Percentiles rank a stretch among this genome's conserved stretches.
phyloP scores from a whole-genome alignment of 768 basidiomycete species.

The Mycena floridula region DNA sequence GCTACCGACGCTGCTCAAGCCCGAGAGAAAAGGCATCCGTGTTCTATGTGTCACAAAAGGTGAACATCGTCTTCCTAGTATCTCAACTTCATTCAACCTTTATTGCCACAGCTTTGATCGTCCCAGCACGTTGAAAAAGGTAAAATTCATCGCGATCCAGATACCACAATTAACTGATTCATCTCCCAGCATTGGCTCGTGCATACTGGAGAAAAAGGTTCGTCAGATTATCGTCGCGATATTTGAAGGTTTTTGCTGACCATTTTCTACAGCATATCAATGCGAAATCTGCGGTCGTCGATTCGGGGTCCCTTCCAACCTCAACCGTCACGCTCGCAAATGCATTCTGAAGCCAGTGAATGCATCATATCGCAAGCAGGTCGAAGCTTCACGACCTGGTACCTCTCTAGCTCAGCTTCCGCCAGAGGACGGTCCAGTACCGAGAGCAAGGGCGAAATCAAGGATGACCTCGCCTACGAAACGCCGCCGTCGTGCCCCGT shows the following conservation, averaged over 20 bases:
- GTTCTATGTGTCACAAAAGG: constrained; percentile 82
- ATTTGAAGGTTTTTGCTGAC: not conserved
- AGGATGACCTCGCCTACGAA: constrained; percentile 26
- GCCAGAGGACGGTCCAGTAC: not conserved
- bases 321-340: constrained; percentile 69
- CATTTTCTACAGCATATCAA: constrained; percentile 49
- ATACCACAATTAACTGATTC: no score
- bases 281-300: constrained; percentile 79
- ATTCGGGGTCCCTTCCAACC: constrained; percentile 75
- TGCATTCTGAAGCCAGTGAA: constrained; percentile 63
- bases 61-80: constrained; percentile 24
- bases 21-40: constrained; percentile 70
- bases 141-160: constrained; percentile 24
- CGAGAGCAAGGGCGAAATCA: not conserved
- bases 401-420: not conserved
- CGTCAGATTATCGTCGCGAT: no score
- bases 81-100: not conserved
- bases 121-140: constrained; percentile 72
- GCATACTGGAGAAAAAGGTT: constrained; percentile 81
- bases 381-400: not conserved
- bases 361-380: constrained; percentile 5
- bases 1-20: constrained; percentile 1
- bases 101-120: constrained; percentile 40
- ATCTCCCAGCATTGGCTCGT: constrained; percentile 64
- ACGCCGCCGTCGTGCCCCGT: constrained; percentile 68